Evolutionary conservation across 2,329 filamentous ascomycete species (phyloP).

Genomic region (Elsinoe australis): DNA sequence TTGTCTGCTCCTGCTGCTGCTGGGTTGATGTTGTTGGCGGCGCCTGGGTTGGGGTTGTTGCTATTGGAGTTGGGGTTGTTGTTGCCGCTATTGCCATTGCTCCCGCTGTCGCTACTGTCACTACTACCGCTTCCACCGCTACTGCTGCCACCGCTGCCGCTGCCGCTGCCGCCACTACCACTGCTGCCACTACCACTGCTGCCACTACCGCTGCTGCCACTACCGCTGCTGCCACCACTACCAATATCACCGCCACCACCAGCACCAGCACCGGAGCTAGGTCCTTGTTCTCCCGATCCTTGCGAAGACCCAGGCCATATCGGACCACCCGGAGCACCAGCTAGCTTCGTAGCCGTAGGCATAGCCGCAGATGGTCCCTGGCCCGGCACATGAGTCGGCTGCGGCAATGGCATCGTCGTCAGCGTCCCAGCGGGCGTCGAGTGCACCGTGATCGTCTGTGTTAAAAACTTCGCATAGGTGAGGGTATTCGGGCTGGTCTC

Average conservation of each 20-base stretch:
- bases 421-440: not conserved
- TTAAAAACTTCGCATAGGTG: slow-evolving; percentile 2
- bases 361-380: no score
- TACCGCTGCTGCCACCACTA: not conserved
- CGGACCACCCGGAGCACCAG: no score
- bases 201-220: not conserved
- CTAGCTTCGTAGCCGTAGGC: no score
- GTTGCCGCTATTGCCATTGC: no score
- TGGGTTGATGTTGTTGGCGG: no score
- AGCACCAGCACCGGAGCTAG: not conserved
- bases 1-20: not conserved
- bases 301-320: no score
- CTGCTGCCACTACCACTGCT: not conserved
- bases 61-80: no score
- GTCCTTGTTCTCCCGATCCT: no score
- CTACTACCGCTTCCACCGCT: no score
- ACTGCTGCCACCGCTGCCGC: no score
- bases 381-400: no score
- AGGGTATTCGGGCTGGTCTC: not conserved
- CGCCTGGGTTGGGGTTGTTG: not conserved
- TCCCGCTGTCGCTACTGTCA: no score
- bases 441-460: not conserved
- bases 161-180: not conserved
- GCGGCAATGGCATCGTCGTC: not conserved
- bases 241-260: not conserved